These are phyloP conservation scores for Coffea humblotiana DNA, from an alignment of 305 asterid genomes.

Conservation along the genomic window DNA sequence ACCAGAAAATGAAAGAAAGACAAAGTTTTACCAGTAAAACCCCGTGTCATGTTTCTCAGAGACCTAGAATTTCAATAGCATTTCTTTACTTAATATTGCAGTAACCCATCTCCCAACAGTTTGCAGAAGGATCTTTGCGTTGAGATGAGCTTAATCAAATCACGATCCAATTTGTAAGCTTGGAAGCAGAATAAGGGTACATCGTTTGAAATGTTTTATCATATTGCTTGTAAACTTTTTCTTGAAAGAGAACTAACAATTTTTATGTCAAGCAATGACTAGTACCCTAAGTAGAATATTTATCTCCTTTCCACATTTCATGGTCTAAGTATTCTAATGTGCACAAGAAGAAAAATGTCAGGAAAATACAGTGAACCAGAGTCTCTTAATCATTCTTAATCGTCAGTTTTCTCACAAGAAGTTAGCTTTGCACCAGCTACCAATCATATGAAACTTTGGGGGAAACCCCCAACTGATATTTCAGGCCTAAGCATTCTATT, in stretches of 20 bases:
- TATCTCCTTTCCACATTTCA: not conserved
- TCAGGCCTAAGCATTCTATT: no score
- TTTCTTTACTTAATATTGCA: not conserved
- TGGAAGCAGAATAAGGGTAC: not conserved
- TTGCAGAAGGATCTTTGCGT: not conserved
- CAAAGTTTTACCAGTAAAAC: no score
- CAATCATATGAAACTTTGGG: not conserved
- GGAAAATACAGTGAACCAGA: no score
- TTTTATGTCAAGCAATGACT: not conserved
- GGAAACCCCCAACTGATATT: not conserved
- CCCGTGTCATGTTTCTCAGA: not conserved
- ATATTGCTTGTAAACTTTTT: not conserved
- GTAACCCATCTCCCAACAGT: no score
- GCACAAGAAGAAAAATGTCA: not conserved
- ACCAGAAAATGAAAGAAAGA: not conserved
- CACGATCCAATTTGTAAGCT: not conserved
- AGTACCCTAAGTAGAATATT: no score
- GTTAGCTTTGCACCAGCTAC: not conserved
- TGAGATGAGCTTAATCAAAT: not conserved
- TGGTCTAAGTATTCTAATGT: not conserved
- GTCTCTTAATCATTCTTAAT: not conserved
- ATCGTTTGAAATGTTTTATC: not conserved
- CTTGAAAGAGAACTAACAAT: not conserved
- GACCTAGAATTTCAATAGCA: not conserved
- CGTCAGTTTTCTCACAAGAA: not conserved